These are phyloP conservation scores for Nigrospora osmanthi DNA, from an alignment of 2,329 filamentous ascomycete species.

Conservation along the genomic window DNA sequence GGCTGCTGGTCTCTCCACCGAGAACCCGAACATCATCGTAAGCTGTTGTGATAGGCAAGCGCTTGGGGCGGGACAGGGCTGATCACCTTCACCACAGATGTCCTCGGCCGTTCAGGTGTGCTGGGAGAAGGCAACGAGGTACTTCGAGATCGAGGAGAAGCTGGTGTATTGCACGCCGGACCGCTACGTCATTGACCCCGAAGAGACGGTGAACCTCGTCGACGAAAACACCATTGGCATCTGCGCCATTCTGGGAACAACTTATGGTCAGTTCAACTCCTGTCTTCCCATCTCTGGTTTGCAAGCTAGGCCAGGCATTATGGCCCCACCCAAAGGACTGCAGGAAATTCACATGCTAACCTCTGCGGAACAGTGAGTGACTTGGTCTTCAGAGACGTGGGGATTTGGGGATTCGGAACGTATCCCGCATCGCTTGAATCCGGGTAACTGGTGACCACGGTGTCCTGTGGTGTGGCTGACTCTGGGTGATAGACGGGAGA, in stretches of 20 bases:
- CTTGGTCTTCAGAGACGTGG: too few relatives aligned
- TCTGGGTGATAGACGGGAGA: constrained; percentile 73
- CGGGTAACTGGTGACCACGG: too few relatives aligned
- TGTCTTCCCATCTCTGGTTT: not conserved
- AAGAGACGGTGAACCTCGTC: constrained; percentile 50
- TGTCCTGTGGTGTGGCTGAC: not conserved
- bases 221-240: constrained; percentile 81
- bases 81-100: constrained; percentile 42
- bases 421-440: too few relatives aligned
- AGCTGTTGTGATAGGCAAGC: not conserved
- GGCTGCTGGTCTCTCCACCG: constrained; percentile 72
- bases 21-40: constrained; percentile 74
- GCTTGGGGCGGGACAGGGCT: too few relatives aligned
- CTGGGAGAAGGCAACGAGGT: constrained; percentile 88
- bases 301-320: too few relatives aligned
- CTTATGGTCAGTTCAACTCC: constrained; percentile 41
- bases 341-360: too few relatives aligned
- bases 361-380: too few relatives aligned
- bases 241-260: constrained; percentile 83
- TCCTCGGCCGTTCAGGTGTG: constrained; percentile 92
- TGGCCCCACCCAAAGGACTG: too few relatives aligned
- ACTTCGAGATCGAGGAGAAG: constrained; percentile 91
- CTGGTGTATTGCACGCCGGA: constrained; percentile 58
- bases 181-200: constrained; percentile 56
- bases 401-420: too few relatives aligned